A percentile compares a stretch with the other conserved stretches of the same genome.
phyloP scores from a whole-genome alignment of 331 rosid species.

The Cydonia oblonga region DNA sequence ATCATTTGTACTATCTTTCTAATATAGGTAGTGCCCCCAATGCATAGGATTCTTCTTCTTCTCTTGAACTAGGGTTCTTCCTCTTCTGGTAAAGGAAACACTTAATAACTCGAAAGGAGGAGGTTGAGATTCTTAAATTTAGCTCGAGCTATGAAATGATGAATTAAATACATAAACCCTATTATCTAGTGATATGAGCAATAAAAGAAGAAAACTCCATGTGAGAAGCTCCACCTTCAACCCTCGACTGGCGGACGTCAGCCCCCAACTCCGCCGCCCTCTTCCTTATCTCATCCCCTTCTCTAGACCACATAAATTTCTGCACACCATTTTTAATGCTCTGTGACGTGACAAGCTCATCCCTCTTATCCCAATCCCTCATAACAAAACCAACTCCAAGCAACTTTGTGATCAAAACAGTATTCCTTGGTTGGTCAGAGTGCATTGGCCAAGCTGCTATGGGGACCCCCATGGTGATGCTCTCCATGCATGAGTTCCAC shows the following conservation, averaged over 20 bases:
- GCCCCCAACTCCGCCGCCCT: conserved; percentile 29
- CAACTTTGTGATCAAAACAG: conserved; percentile 38
- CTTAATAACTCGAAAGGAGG: background rate
- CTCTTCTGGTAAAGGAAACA: background rate
- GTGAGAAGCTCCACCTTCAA: conserved; percentile 38
- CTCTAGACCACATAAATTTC: conserved; percentile 32
- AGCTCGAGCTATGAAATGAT: background rate
- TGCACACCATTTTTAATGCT: conserved; percentile 27
- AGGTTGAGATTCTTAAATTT: background rate
- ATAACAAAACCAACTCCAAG: conserved; percentile 42
- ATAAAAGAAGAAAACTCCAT: conserved; percentile 48
- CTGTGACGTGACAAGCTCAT: conserved; percentile 17
- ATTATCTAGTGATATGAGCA: conserved; percentile 34
- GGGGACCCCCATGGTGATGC: conserved; percentile 68
- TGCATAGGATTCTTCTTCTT: too few species aligned
- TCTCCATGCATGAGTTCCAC: conserved; percentile 79
- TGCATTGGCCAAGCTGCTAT: conserved; percentile 79
- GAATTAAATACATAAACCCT: too few species aligned
- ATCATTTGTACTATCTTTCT: too few species aligned
- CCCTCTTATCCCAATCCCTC: conserved; percentile 28
- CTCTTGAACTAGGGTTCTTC: background rate
- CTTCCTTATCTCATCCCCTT: conserved; percentile 42
- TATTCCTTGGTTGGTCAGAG: conserved; percentile 75
- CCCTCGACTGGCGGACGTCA: conserved; percentile 22
- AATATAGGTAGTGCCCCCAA: too few species aligned